phyloP scores from a whole-genome alignment of 1,284 basidiomycete genomes.

The Boletus mariae region DNA sequence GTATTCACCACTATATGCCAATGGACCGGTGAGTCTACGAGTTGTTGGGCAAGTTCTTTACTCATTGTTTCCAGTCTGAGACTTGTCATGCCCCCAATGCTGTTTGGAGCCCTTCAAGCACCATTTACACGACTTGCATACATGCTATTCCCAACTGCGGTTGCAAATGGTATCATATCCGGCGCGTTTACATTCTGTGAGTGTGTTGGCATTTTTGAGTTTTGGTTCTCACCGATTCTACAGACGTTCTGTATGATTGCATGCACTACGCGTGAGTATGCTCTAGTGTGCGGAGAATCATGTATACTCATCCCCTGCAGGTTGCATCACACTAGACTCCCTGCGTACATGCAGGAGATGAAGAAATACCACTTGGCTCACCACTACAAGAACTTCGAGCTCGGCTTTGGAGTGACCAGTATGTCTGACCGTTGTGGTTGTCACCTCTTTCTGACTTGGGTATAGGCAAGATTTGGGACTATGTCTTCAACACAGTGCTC shows the following conservation, averaged over 20 bases:
- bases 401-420: conserved; percentile 97
- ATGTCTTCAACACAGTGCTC: conserved; percentile 84
- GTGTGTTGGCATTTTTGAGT: conserved; percentile 28
- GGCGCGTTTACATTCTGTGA: conserved; percentile 89
- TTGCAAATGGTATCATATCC: conserved; percentile 92
- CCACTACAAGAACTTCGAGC: conserved; percentile 97
- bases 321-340: conserved; percentile 87
- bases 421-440: conserved; percentile 23
- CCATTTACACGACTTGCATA: conserved; percentile 92
- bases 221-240: conserved; percentile 5
- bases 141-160: conserved; percentile 73
- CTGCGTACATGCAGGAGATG: conserved; percentile 84
- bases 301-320: conserved; percentile 34
- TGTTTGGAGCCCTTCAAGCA: conserved; percentile 77
- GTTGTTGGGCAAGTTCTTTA: background rate
- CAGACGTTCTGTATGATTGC: conserved; percentile 84
- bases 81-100: conserved; percentile 93
- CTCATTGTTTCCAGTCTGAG: conserved; percentile 55
- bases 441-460: conserved; percentile 8
- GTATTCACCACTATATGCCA: conserved; percentile 96
- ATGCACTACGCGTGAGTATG: conserved; percentile 84
- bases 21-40: conserved; percentile 72
- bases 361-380: conserved; percentile 99
- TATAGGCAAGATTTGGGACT: conserved; percentile 89
- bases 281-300: background rate